Percentiles rank a stretch among this genome's conserved stretches.
These are phyloP conservation scores for Colletotrichum falcatum DNA, from an alignment of 2,329 filamentous ascomycete species.

Conservation along the genomic window DNA sequence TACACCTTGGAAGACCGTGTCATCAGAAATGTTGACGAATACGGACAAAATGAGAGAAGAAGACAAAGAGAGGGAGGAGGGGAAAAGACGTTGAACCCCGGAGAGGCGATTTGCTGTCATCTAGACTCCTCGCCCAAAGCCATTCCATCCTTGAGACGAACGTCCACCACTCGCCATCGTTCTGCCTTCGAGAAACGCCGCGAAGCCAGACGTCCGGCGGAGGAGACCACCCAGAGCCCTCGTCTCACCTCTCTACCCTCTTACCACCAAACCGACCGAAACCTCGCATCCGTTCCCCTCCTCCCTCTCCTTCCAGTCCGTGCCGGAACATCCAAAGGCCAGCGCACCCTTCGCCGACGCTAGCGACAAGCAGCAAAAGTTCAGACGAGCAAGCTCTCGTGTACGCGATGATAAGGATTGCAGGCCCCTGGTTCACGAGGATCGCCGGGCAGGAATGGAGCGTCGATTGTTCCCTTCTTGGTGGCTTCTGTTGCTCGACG, in stretches of 20 bases:
- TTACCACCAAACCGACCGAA: slow-evolving; percentile 2
- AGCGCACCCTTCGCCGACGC: slow-evolving; percentile 38
- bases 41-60: too few species aligned
- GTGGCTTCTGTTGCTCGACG: slow-evolving; percentile 1
- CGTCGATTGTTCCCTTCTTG: neutral
- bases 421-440: neutral
- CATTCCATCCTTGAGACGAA: slow-evolving; percentile 35
- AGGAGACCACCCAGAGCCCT: neutral
- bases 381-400: slow-evolving; percentile 28
- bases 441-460: neutral
- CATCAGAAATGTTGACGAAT: neutral
- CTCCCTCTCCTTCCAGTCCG: slow-evolving; percentile 20
- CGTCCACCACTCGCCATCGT: slow-evolving; percentile 3
- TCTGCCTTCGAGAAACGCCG: slow-evolving; percentile 17
- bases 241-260: neutral
- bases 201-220: neutral
- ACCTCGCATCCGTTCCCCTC: neutral
- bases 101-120: slow-evolving; percentile 13
- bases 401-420: slow-evolving; percentile 27
- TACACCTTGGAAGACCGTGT: neutral
- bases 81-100: neutral
- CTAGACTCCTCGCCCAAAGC: slow-evolving; percentile 6
- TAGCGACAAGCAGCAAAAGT: slow-evolving; percentile 30
- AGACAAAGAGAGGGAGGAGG: too few species aligned
- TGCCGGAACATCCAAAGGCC: slow-evolving; percentile 33